Base-by-base conservation (phyloP, 148 eudicot genomes). In the Polygonum maritimum region DNA sequence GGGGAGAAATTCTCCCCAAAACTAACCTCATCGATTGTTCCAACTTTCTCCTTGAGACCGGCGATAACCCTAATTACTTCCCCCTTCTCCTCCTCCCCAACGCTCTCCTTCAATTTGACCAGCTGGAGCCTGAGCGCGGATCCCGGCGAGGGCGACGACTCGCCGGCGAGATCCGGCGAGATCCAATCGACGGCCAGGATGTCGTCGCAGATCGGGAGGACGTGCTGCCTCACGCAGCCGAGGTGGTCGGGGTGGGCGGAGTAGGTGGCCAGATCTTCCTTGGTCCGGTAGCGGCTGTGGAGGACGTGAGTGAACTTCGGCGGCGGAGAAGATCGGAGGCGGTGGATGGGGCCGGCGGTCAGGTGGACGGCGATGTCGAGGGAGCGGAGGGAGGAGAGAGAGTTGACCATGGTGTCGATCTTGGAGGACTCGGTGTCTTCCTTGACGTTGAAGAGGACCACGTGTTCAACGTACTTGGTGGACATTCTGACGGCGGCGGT, bases 131-230 rank as follows among this genome's bases (percentile, higher is more conserved):
- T 78, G 80, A 90, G 18, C 2, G 93, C 98, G 22, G 90, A 83
- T 3, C 93, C 95, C 6, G 95, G 82, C 8, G 77, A 60, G 0
- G 78, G 75, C 9, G 21, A 74, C 0, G 21, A 47, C 47, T 83
- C 74, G 3, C 84, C 88, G 26, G 55, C 2, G 10, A 83, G 60
- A 0, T 69, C 84, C 3, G 51, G 71, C 0, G 84, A 70, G 0
- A 90, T 85, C 95, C 95, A 94, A 73, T 94, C 98, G 58, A 92
- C 88, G 60, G 98, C 97, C 97, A 94, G 85, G 76, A 92, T 22
- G 72, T 94, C 98, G 0, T 90, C 92, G 10, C 86, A 79, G 52
- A 90, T 85, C 16, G 98, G 98, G 10, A 65, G 76, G 70, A 89
- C 92, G 44, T 18, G 70, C 31, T 82, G 77, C 9, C 76, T 36